Percentiles rank a stretch among this genome's conserved stretches.
These are phyloP conservation scores for Glomus cerebriforme DNA, from an alignment of 192 early-diverging fungal genomes.

Conservation along the genomic window DNA sequence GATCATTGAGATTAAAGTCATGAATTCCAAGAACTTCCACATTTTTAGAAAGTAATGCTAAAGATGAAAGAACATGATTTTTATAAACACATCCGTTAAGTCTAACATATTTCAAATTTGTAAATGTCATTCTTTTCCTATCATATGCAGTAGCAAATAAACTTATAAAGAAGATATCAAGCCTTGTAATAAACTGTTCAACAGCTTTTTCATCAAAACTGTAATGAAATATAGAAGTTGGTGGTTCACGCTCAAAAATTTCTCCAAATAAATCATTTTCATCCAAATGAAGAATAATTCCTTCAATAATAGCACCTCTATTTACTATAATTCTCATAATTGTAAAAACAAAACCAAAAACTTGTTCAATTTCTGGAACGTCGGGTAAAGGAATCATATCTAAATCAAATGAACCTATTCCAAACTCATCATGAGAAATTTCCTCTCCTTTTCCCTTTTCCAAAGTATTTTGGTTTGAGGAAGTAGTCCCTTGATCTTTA, in stretches of 20 bases:
- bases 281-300: neutral
- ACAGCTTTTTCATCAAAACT: neutral
- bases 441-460: neutral
- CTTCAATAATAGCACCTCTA: neutral
- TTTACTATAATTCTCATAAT: neutral
- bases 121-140: neutral
- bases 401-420: neutral
- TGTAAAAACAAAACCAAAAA: neutral
- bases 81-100: neutral
- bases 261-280: neutral
- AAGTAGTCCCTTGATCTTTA: neutral
- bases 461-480: neutral
- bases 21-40: neutral
- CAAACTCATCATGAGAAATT: neutral
- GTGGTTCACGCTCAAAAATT: neutral
- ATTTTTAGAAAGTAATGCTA: neutral
- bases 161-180: neutral
- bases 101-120: neutral
- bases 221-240: neutral
- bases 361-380: neutral
- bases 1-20: neutral
- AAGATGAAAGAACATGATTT: neutral
- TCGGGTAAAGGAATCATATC: neutral
- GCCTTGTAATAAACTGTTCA: neutral
- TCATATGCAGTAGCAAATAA: neutral